Percentiles rank a stretch among this genome's conserved stretches.
Evolutionary conservation across 2,329 filamentous ascomycete genomes (phyloP).

Genomic region (Fusarium tuaranense): DNA sequence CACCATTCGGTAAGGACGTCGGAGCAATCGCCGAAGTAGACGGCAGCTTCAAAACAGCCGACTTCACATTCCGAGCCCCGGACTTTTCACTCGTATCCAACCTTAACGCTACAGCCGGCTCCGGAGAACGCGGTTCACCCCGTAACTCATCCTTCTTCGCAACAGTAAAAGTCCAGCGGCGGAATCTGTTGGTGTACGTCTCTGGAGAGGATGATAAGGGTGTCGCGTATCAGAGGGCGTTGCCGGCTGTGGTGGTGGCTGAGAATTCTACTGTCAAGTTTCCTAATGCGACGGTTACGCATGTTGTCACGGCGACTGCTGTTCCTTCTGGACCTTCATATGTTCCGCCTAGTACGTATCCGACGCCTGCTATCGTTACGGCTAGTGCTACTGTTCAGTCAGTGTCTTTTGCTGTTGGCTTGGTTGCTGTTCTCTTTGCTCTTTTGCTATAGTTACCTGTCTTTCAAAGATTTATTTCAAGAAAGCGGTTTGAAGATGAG

Average conservation of each 20-base stretch:
- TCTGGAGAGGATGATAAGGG: background rate
- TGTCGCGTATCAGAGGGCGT: background rate
- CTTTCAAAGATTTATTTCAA: background rate
- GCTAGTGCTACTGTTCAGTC: background rate
- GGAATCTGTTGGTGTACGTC: background rate
- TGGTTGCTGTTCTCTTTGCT: background rate
- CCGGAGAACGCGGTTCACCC: background rate
- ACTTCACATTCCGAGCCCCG: background rate
- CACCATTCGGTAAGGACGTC: background rate
- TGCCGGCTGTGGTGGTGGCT: background rate
- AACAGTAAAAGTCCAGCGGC: background rate
- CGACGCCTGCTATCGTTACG: background rate
- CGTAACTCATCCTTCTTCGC: background rate
- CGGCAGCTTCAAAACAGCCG: background rate
- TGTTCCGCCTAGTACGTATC: background rate
- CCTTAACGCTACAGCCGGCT: background rate
- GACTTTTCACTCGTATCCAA: background rate
- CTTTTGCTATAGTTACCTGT: background rate
- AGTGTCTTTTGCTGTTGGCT: background rate
- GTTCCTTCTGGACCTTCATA: background rate
- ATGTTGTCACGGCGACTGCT: background rate
- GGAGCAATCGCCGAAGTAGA: background rate
- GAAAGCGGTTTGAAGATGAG: background rate
- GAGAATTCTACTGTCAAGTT: background rate
- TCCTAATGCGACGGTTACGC: background rate